Base-by-base conservation (phyloP, 176 grass and related monocot species). In the Oryza rufipogon region DNA sequence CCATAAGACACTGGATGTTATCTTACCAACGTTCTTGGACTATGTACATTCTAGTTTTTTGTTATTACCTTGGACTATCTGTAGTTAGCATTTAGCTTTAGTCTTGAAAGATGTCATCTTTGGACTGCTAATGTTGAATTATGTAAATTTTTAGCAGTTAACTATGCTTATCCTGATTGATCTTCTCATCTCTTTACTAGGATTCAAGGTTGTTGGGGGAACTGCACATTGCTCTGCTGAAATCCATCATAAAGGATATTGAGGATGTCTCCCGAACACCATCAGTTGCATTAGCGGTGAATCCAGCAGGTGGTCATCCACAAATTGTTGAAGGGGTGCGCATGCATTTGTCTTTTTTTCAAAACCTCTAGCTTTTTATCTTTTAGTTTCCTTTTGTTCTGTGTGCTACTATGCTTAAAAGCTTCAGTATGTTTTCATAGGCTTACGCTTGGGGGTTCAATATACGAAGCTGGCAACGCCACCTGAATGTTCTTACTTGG, bases 361-460 rank as follows among this genome's bases (percentile, higher is more conserved):
- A 38, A 38, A 74, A 78, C 17, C 49, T 86, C 17, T 25, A 70
- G 39, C 58, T 67, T 14, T 82, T 82, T 13, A 23, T 46, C 20
- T 74, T 75, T 78, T 66, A 42, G 51, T 10, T 47, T 78, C 32
- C 68, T 33, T 42, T 79, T 75, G 71, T 20, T 64, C 38, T 69
- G 64, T 10, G 38, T 86, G 75, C 39, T 75, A 51, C 74, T 74
- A 69, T 74, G 80, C 17, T 74, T 66, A 26, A 69, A 38, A 6
- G 73, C 78, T 72, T 60, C 46, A 80, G 28, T 81, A 13, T 70
- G 66, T 76, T 76, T 75, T 85, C 34, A 64, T 86, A 98, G 96
- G 96, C 96, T 87, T 90, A 95, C 89, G 83, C 87, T 73, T 98
- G 96, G 96, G 96, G 96, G 8, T 99, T 99, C 49, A 94, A 95